Conservation (phyloP, 345 rosid species). For the Salix viminalis region DNA sequence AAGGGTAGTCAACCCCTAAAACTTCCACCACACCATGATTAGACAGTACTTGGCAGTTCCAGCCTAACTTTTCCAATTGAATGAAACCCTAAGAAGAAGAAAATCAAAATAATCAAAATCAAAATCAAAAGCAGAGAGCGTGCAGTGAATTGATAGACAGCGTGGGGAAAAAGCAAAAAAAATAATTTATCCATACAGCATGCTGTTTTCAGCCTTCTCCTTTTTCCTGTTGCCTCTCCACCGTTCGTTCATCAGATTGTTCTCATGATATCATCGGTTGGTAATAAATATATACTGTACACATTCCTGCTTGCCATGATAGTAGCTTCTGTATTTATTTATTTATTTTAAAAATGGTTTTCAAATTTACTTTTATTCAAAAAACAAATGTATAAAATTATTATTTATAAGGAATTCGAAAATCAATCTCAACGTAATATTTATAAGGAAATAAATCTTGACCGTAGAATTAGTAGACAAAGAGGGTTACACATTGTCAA, state of each 20-base stretch:
- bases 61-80: conserved; percentile 13
- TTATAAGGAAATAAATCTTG: conserved; percentile 25
- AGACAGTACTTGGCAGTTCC: conserved; percentile 20
- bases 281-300: not conserved
- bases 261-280: not conserved
- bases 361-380: too few species aligned
- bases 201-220: not conserved
- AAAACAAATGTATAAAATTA: too few species aligned
- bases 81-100: not conserved
- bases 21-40: conserved; percentile 3
- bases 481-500: conserved; percentile 40
- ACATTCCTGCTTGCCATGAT: too few species aligned
- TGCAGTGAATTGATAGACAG: conserved; percentile 24
- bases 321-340: too few species aligned
- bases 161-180: not conserved
- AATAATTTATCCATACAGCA: not conserved
- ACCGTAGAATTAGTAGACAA: conserved; percentile 39
- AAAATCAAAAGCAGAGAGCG: conserved; percentile 44
- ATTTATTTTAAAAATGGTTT: too few species aligned
- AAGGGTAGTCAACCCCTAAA: conserved; percentile 15
- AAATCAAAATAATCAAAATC: not conserved
- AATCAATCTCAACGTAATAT: too few species aligned
- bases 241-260: conserved; percentile 1
- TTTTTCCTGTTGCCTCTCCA: not conserved
- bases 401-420: too few species aligned